These are phyloP conservation scores for Komagataella ulmi DNA, from an alignment of 805 yeast species.

Conservation along the genomic window DNA sequence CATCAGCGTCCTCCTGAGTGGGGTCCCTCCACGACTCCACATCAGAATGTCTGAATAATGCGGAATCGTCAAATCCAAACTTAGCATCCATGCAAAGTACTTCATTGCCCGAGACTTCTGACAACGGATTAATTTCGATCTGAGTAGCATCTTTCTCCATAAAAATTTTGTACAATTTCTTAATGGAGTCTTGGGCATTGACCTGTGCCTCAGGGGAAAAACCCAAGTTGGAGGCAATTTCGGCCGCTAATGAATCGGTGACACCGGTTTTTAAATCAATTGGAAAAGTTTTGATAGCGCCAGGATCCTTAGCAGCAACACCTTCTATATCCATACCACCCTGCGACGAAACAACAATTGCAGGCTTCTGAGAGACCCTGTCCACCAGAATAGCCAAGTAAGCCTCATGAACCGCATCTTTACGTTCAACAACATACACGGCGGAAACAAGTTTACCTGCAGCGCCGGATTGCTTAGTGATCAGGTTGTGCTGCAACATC, in stretches of 20 bases:
- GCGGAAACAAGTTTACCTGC: slow-evolving; percentile 96
- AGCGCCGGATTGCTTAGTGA: slow-evolving; percentile 97
- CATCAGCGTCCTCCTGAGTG: slow-evolving; percentile 97
- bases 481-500: slow-evolving; percentile 85
- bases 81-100: slow-evolving; percentile 99
- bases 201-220: slow-evolving; percentile 65
- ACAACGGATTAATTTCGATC: slow-evolving; percentile 95
- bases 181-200: slow-evolving; percentile 79
- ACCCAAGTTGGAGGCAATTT: slow-evolving; percentile 72
- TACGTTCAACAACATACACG: slow-evolving; percentile 90
- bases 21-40: slow-evolving; percentile 94
- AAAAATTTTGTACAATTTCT: slow-evolving; percentile 82
- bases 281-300: slow-evolving; percentile 80
- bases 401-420: slow-evolving; percentile 88
- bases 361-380: slow-evolving; percentile 79
- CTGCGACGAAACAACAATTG: slow-evolving; percentile 91
- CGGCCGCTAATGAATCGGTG: slow-evolving; percentile 58
- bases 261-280: slow-evolving; percentile 72
- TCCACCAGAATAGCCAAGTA: slow-evolving; percentile 91
- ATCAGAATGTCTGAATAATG: slow-evolving; percentile 87
- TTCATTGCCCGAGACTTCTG: slow-evolving; percentile 81
- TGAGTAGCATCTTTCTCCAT: slow-evolving; percentile 91
- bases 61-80: slow-evolving; percentile 96
- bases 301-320: slow-evolving; percentile 85
- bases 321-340: slow-evolving; percentile 99